Evolutionary conservation across 1,139 yeast genomes (phyloP).

Genomic region (Yamadazyma siamensis): DNA sequence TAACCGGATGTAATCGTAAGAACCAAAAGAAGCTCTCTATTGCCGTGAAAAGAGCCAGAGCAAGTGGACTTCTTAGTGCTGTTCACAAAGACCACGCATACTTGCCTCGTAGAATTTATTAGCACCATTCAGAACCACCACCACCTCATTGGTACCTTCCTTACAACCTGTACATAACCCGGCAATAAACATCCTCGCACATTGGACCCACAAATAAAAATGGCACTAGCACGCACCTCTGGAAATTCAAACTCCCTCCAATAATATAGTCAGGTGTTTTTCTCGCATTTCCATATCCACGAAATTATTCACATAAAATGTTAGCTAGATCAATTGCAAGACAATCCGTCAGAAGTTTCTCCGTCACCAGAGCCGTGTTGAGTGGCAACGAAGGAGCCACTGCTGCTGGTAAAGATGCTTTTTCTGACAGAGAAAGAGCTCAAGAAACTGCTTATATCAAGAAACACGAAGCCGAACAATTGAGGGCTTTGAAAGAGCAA

Average conservation of each 20-base stretch:
- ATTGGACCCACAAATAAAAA: too few species aligned
- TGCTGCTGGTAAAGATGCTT: slow-evolving; percentile 26
- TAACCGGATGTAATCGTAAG: slow-evolving; percentile 60
- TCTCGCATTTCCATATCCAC: too few species aligned
- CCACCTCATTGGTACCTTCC: slow-evolving; percentile 1
- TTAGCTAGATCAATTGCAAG: slow-evolving; percentile 32
- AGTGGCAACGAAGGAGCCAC: slow-evolving; percentile 19
- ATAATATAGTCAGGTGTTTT: too few species aligned
- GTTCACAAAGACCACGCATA: slow-evolving; percentile 53
- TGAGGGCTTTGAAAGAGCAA: slow-evolving; percentile 43
- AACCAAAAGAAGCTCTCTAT: slow-evolving; percentile 64
- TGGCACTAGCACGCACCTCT: too few species aligned
- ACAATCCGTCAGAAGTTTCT: slow-evolving; percentile 37
- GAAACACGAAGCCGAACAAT: slow-evolving; percentile 49
- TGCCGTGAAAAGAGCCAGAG: slow-evolving; percentile 68
- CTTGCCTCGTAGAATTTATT: slow-evolving; percentile 41
- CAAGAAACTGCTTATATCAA: slow-evolving; percentile 43
- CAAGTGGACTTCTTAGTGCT: slow-evolving; percentile 62
- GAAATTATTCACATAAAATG: slow-evolving; percentile 17
- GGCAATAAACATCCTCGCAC: too few species aligned
- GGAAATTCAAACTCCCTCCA: too few species aligned
- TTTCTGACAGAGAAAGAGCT: slow-evolving; percentile 45
- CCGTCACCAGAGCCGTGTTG: slow-evolving; percentile 32
- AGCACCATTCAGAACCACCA: slow-evolving; percentile 6
- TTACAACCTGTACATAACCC: slow-evolving; percentile 2